A percentile compares a stretch with the other conserved stretches of the same genome.
Evolutionary conservation across 148 eudicot genomes (phyloP).

Genomic region (Fagopyrum esculentum): DNA sequence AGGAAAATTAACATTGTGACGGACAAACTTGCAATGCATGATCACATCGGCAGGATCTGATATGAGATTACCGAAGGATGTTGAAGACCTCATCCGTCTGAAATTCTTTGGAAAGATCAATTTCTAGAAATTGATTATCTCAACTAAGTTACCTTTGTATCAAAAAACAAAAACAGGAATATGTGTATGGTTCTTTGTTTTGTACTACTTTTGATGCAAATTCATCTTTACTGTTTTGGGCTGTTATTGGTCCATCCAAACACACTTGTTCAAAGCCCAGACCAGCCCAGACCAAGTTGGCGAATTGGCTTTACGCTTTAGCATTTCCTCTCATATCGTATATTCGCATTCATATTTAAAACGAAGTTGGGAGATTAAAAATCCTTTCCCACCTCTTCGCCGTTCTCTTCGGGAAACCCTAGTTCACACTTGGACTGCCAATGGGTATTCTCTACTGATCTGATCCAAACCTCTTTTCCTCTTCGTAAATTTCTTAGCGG

Average conservation of each 20-base stretch:
- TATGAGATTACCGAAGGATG: too few relatives aligned
- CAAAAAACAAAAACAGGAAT: too few relatives aligned
- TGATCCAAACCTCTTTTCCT: neutral
- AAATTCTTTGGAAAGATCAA: too few relatives aligned
- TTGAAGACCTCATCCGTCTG: too few relatives aligned
- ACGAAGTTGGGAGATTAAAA: neutral
- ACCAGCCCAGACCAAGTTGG: neutral
- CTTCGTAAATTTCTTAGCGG: neutral
- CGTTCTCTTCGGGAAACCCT: neutral
- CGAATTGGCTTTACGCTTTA: neutral
- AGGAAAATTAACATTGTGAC: too few relatives aligned
- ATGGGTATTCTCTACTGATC: neutral
- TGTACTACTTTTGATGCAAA: too few relatives aligned
- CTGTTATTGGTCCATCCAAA: neutral
- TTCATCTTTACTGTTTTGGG: neutral
- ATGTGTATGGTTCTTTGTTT: too few relatives aligned
- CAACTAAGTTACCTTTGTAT: too few relatives aligned
- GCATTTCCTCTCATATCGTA: neutral
- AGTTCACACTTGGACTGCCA: neutral
- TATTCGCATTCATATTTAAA: neutral
- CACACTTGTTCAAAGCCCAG: neutral
- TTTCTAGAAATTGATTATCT: too few relatives aligned
- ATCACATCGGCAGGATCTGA: too few relatives aligned
- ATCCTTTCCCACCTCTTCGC: neutral
- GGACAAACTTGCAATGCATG: too few relatives aligned